phyloP scores from a whole-genome alignment of 805 yeast species.

The Suhomyces tanzawaensis region DNA sequence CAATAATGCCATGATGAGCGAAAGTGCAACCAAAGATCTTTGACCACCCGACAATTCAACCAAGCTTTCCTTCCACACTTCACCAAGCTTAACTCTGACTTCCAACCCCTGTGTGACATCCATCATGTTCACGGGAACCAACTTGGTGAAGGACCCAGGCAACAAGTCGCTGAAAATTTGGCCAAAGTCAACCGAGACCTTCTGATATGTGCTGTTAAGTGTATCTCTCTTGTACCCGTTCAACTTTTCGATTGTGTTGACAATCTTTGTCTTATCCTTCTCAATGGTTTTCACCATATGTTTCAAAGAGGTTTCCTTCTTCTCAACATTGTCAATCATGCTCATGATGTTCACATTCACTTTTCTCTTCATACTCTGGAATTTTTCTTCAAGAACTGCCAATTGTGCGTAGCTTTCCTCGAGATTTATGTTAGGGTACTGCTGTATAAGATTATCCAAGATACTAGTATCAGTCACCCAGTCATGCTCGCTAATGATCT shows the following conservation, averaged over 20 bases:
- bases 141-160: constrained; percentile 86
- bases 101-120: constrained; percentile 89
- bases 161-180: constrained; percentile 81
- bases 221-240: constrained; percentile 85
- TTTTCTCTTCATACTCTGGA: constrained; percentile 69
- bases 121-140: constrained; percentile 75
- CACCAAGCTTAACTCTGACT: constrained; percentile 85
- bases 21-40: constrained; percentile 87
- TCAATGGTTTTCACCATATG: constrained; percentile 84
- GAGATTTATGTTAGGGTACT: constrained; percentile 61
- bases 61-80: constrained; percentile 92
- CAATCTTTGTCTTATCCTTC: constrained; percentile 84
- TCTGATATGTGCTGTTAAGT: constrained; percentile 76
- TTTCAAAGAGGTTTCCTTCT: constrained; percentile 73
- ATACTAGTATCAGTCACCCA: constrained; percentile 73
- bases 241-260: constrained; percentile 77
- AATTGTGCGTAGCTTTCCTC: constrained; percentile 61
- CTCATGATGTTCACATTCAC: constrained; percentile 86
- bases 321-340: constrained; percentile 88
- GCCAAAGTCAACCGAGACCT: constrained; percentile 88
- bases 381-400: constrained; percentile 53
- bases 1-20: constrained; percentile 85
- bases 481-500: constrained; percentile 52
- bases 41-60: constrained; percentile 98
- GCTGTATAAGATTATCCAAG: constrained; percentile 54